Conservation (phyloP, 1,284 basidiomycete species). For the Rhodotorula sp. region DNA sequence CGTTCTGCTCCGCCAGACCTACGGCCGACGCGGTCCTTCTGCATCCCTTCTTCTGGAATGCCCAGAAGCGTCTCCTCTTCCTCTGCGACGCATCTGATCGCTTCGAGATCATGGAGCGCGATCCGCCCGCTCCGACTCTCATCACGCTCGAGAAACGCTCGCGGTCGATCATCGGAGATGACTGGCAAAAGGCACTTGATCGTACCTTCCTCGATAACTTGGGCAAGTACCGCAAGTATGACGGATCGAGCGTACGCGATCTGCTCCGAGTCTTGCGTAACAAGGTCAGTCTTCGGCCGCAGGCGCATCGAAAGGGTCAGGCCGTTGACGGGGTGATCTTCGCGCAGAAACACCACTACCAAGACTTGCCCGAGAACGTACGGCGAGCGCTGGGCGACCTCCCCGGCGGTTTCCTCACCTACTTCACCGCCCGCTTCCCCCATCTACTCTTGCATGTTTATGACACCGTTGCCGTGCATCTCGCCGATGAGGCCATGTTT, state of each 20-base stretch:
- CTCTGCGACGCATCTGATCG: slow-evolving; percentile 95
- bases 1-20: slow-evolving; percentile 59
- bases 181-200: slow-evolving; percentile 81
- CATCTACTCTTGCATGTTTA: slow-evolving; percentile 89
- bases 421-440: slow-evolving; percentile 92
- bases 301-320: background rate
- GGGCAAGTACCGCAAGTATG: slow-evolving; percentile 96
- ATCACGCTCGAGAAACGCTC: slow-evolving; percentile 72
- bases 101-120: slow-evolving; percentile 95
- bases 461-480: slow-evolving; percentile 61
- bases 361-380: slow-evolving; percentile 85
- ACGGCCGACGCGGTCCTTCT: slow-evolving; percentile 79
- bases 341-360: slow-evolving; percentile 91
- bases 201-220: slow-evolving; percentile 86
- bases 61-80: slow-evolving; percentile 80
- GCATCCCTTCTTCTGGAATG: slow-evolving; percentile 97
- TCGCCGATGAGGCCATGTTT: slow-evolving; percentile 43
- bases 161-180: slow-evolving; percentile 61
- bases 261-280: slow-evolving; percentile 87
- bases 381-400: slow-evolving; percentile 82
- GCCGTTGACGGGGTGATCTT: slow-evolving; percentile 15
- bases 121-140: slow-evolving; percentile 76
- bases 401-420: slow-evolving; percentile 86
- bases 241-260: slow-evolving; percentile 85
- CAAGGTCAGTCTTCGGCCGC: slow-evolving; percentile 62